These are phyloP conservation scores for Tephrocybe rancida DNA, from an alignment of 768 basidiomycete species.

Conservation along the genomic window DNA sequence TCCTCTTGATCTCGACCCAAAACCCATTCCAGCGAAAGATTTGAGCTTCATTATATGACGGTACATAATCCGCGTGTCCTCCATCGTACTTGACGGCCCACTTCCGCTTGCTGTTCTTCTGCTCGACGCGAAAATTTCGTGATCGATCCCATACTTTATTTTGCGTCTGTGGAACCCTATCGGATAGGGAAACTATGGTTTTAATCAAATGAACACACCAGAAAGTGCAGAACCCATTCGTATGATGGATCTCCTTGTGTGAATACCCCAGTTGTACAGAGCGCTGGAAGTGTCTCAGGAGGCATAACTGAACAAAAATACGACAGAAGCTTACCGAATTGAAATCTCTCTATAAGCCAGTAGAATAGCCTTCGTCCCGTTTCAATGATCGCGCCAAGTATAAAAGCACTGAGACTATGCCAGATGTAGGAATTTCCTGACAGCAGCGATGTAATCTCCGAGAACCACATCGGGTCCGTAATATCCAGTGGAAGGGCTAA, in stretches of 20 bases:
- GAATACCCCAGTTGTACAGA: conserved; percentile 42
- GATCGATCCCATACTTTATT: conserved; percentile 42
- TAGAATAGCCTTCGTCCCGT: conserved; percentile 35
- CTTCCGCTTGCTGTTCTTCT: conserved; percentile 34
- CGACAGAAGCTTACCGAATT: conserved; percentile 30
- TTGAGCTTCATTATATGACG: conserved; percentile 33
- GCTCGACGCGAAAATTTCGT: conserved; percentile 34
- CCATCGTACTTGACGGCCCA: conserved; percentile 29
- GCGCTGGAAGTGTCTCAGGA: conserved; percentile 26
- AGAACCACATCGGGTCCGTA: too few relatives aligned
- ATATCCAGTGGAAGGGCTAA: too few relatives aligned
- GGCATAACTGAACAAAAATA: not conserved
- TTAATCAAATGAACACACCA: conserved; percentile 27
- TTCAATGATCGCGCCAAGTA: conserved; percentile 36
- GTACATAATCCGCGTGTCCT: conserved; percentile 36
- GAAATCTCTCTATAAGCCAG: conserved; percentile 35
- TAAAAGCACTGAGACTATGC: conserved; percentile 25
- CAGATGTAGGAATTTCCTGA: not conserved
- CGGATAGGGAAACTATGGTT: not conserved
- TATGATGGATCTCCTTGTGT: conserved; percentile 44
- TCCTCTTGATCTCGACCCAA: conserved; percentile 33
- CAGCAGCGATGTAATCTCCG: too few relatives aligned
- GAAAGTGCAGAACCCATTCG: conserved; percentile 45
- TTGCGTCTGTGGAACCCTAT: conserved; percentile 27
- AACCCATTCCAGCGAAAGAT: conserved; percentile 39